phyloP scores from a whole-genome alignment of 1,139 yeast species.

The Saccharomyces hybrid region DNA sequence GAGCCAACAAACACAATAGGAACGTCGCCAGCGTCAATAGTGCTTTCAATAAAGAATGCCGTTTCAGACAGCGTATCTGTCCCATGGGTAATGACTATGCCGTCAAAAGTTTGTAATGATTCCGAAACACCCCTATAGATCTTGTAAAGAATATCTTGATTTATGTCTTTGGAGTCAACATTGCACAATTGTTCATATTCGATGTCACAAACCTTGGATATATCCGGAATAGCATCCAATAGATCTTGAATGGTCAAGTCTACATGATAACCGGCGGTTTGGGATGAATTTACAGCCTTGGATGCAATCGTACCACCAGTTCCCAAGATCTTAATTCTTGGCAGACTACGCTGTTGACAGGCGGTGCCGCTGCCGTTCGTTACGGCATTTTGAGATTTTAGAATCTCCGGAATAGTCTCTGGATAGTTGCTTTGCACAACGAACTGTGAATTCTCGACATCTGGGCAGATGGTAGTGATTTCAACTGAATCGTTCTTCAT shows the following conservation, averaged over 20 bases:
- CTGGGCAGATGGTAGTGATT: conserved; percentile 30
- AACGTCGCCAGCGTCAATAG: conserved; percentile 46
- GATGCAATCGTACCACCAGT: conserved; percentile 75
- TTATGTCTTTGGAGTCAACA: conserved; percentile 57
- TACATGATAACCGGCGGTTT: conserved; percentile 63
- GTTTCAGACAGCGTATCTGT: conserved; percentile 70
- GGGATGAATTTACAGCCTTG: conserved; percentile 47
- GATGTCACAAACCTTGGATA: conserved; percentile 48
- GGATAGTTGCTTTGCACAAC: conserved; percentile 16
- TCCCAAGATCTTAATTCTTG: conserved; percentile 51
- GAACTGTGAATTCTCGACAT: conserved; percentile 29
- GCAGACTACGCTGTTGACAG: conserved; percentile 25
- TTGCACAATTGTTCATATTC: conserved; percentile 61
- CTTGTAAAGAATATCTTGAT: conserved; percentile 35
- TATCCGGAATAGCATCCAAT: conserved; percentile 52
- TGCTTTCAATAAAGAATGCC: conserved; percentile 56
- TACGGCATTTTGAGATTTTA: conserved; percentile 7
- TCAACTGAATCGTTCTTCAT: conserved; percentile 27
- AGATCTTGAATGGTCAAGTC: conserved; percentile 60
- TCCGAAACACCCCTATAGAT: conserved; percentile 40
- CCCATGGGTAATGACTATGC: conserved; percentile 63
- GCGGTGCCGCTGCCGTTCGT: background rate
- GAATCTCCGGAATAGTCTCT: conserved; percentile 4
- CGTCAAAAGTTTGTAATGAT: conserved; percentile 38
- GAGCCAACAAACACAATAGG: conserved; percentile 66